Base-by-base conservation (phyloP, 2,329 filamentous ascomycete genomes). In the Monilinia polystroma region DNA sequence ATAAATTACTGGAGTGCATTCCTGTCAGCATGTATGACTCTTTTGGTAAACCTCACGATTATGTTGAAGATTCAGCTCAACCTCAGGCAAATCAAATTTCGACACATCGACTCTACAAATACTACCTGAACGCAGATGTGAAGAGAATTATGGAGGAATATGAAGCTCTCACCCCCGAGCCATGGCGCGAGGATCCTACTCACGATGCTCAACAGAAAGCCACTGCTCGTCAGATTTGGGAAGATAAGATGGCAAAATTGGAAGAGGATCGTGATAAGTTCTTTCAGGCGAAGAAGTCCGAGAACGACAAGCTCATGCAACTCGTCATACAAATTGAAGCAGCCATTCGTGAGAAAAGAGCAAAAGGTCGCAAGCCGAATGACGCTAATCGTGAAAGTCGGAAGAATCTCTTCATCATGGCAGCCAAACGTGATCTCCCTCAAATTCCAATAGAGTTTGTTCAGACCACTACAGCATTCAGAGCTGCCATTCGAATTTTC, bases 21-120 rank as follows among this genome's bases (percentile, higher is more conserved):
- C 73, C 75, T 5, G 70, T 71, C 32, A 73, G 73, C 43, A 72
- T 75, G 69, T 71, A 75, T 51, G 75, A 76, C 63, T 75, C 73
- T 8, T 76, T 72, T 52, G 65, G 71, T 38, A 76, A 76, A 66
- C 72, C 75, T 16, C 74, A 75, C 47, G 71, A 75, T 62, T 74
- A 70, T 38, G 70, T 73, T 23, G 72, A 73, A 5, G 69, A 74
- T 52, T 62, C 23, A 18, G 41, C 51, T n/a, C 58, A 38, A 32
- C 45, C 58, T n/a, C 16, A 20, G 35, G n/a, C 60, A 5, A 60
- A 38, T 62, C 43, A 35, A 60, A 35, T 20, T 32, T 38, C 51
- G 16, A 62, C 64, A 16, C 71, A 72, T 20, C 66, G 73, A 62
- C 70, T 76, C 8, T 75, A 76, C 59, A 72, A 72, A 51, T 73